Percentiles rank a stretch among this genome's conserved stretches.
phyloP scores from a whole-genome alignment of 139 green algal species.

The Trebouxia sp. region DNA sequence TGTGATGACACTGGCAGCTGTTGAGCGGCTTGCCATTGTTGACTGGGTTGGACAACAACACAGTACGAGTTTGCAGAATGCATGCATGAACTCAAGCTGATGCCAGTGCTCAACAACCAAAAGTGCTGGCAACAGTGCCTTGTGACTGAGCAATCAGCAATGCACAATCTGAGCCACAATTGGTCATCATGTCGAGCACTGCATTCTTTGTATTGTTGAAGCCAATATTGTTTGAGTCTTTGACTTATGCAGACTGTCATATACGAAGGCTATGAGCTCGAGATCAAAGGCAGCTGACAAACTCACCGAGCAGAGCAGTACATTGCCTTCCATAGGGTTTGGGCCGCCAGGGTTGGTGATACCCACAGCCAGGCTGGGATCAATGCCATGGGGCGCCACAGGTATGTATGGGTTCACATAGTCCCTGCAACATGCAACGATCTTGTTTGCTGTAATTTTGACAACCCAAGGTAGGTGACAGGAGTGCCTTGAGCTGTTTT shows the following conservation, averaged over 20 bases:
- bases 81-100: neutral
- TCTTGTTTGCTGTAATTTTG: neutral
- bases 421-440: slow-evolving; percentile 43
- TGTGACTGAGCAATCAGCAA: neutral
- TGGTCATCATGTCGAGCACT: neutral
- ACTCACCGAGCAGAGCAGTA: slow-evolving; percentile 39
- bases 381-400: slow-evolving; percentile 36
- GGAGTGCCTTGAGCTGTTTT: too few species aligned
- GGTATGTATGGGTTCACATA: slow-evolving; percentile 65
- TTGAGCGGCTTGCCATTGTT: neutral
- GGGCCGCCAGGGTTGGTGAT: slow-evolving; percentile 15
- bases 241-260: neutral
- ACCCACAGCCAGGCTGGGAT: slow-evolving; percentile 38
- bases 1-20: neutral
- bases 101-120: neutral
- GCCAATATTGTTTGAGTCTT: neutral
- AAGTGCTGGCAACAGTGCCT: neutral
- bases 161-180: neutral
- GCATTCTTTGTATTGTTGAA: neutral
- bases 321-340: slow-evolving; percentile 42
- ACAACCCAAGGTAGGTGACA: too few species aligned
- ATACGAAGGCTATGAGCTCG: neutral
- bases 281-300: neutral
- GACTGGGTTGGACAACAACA: neutral
- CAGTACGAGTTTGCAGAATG: neutral